Evolutionary conservation across 768 basidiomycete species (phyloP), one percentile per base, ranked within the genome.

Genomic region (Mycena galericulata): DNA sequence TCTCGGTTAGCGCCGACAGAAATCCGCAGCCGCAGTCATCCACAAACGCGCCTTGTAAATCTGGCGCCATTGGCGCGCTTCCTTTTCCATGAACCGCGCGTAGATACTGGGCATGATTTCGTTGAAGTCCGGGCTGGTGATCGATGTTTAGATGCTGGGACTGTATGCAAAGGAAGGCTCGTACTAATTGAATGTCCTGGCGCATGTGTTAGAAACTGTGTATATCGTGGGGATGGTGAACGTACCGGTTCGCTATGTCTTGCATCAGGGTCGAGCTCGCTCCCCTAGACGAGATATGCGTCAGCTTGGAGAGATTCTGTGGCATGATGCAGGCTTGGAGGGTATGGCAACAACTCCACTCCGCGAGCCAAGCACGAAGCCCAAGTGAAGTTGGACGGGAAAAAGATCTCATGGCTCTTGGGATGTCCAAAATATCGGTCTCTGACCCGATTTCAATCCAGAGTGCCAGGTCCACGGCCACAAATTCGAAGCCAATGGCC

Each of bases 41-140:
- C 24, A n/a, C n/a, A n/a, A n/a, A 62, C 55, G 49, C 43, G 90
- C 95, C 86, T 99, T 99, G 88, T 99, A 99, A 65, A 99, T 99
- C 79, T 99, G 96, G 38, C 98, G 87, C 98, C 98, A 99, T 77
- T 99, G 95, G 24, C 93, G 85, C 0, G 98, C 98, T 80, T 99
- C 98, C 81, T 99, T 99, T 80, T 99, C 95, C 91, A 97, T 97
- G 79, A 97, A 98, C 29, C 95, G 89, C 11, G 90, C 87, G 79
- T 98, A 99, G 73, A 98, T 98, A 75, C 89, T 90, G 4, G 98
- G 97, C 96, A 99, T 98, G 77, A 99, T 96, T 83, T 99, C 97
- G 80, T 99, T 99, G 82, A 99, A 99, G 70, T 96, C 89, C 86
- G 97, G 95, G 82, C 96, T 98, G 77, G 20, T 32, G 51, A 71